Base-by-base conservation (phyloP, 768 basidiomycete species). In the Collybia sp. region DNA sequence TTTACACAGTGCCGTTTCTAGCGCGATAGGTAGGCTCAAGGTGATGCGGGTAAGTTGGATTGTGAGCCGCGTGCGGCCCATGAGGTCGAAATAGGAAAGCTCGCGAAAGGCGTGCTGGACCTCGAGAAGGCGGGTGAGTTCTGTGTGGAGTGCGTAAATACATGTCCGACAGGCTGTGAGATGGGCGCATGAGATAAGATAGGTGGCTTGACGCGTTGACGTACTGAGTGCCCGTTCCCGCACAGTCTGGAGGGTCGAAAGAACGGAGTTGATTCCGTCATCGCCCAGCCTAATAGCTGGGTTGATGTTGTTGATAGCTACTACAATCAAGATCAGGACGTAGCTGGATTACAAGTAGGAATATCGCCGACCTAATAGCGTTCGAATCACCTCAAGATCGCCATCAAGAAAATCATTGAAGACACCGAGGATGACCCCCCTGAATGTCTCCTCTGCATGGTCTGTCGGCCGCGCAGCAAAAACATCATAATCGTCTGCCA, bases 391-490 rank as follows among this genome's bases (percentile, higher is more conserved):
- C 59, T 92, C 88, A n/a, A 93, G 68, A 63, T 93, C 90, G 5
- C 90, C 91, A 45, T 91, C 86, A 38, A 93, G 63, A 53, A 91
- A 88, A 56, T 93, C 91, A 49, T 79, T 82, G 59, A 92, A 79
- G 10, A 90, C 82, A 19, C 81, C 78, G 30, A 88, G 59, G 30
- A 93, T 67, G 13, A 91, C 88, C 44, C 79, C 75, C 41, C 81
- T 72, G 45, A 93, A 79, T 1, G 91, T 93, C 55, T 93, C 86
- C 48, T 93, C 87, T 1, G 86, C 85, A 46, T 81, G 70, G 31
- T 71, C 69, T 30, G 70, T 64, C 16, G 82, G 70, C 32, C 70
- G 69, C 6, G 81, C 59, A 19, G 75, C 64, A 54, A 82, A 81
- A 38, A 80, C 73, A 56, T 84, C 76, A 55, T 75, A 79, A n/a